Evolutionary conservation across 176 grass and related monocot genomes (phyloP).

Genomic region (Saccharum officinarum): DNA sequence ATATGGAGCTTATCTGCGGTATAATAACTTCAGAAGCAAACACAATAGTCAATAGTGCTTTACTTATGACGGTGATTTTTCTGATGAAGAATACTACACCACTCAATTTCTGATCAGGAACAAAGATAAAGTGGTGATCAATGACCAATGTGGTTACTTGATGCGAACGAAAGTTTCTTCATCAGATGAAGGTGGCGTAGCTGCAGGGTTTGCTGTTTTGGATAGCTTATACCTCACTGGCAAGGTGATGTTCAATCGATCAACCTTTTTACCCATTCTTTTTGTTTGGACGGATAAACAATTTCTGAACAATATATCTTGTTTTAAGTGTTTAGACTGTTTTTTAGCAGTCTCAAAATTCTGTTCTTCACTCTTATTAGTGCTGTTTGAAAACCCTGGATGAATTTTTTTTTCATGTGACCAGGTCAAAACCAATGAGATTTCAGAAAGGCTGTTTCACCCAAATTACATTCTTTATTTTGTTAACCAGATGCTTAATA

Average conservation of each 20-base stretch:
- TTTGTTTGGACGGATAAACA: neutral
- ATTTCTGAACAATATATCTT: neutral
- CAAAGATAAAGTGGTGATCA: slow-evolving; percentile 89
- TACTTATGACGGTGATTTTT: slow-evolving; percentile 2
- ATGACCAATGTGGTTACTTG: slow-evolving; percentile 85
- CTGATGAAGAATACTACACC: slow-evolving; percentile 11
- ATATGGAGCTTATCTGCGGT: slow-evolving; percentile 85
- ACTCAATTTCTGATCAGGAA: slow-evolving; percentile 53
- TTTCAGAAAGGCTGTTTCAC: slow-evolving; percentile 8
- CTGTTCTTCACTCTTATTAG: neutral
- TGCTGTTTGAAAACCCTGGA: neutral
- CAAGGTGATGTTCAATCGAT: slow-evolving; percentile 33
- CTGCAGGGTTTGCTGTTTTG: slow-evolving; percentile 92
- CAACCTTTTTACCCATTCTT: neutral
- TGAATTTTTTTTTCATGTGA: neutral
- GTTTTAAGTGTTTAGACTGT: neutral
- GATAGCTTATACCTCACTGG: slow-evolving; percentile 85
- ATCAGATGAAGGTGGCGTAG: slow-evolving; percentile 96
- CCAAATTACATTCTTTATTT: neutral
- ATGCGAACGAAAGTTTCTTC: slow-evolving; percentile 99
- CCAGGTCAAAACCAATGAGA: neutral
- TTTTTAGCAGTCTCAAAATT: neutral
- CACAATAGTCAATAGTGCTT: neutral
- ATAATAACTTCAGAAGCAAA: slow-evolving; percentile 2
- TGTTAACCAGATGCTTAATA: neutral